Conservation (phyloP, 2,329 filamentous ascomycete genomes). For the Chaetomium olivaceum region DNA sequence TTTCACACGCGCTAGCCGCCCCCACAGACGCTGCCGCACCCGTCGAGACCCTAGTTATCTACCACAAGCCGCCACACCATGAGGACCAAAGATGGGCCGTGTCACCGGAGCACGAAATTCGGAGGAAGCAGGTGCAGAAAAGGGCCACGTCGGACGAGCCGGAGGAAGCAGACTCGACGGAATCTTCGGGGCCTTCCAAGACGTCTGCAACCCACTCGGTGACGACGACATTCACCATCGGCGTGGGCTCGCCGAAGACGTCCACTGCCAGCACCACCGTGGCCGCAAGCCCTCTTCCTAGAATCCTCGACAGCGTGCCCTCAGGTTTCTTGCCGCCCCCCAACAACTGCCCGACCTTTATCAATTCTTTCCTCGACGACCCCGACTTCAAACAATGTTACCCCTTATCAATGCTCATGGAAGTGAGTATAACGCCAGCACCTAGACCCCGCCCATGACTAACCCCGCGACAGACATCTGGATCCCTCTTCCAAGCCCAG, state of each 20-base stretch:
- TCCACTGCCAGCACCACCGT: constrained; percentile 36
- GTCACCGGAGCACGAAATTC: constrained; percentile 40
- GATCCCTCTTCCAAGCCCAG: constrained; percentile 77
- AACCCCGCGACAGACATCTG: constrained; percentile 63
- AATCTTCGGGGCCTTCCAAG: constrained; percentile 18
- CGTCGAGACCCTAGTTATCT: constrained; percentile 40
- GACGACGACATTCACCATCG: constrained; percentile 39
- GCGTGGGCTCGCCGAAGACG: constrained; percentile 33
- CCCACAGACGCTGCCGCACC: constrained; percentile 32
- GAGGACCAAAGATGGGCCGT: constrained; percentile 42
- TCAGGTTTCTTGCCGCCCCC: constrained; percentile 62
- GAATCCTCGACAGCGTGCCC: constrained; percentile 65
- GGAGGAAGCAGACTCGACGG: neutral
- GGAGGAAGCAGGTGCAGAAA: constrained; percentile 31
- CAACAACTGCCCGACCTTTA: constrained; percentile 63
- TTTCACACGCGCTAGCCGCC: constrained; percentile 34
- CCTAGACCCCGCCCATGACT: neutral
- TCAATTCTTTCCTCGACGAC: constrained; percentile 66
- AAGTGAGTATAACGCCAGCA: constrained; percentile 52
- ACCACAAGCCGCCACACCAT: constrained; percentile 40
- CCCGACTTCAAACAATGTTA: constrained; percentile 71
- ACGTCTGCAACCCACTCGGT: constrained; percentile 24
- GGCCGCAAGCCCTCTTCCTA: constrained; percentile 53
- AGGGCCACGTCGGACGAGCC: constrained; percentile 16
- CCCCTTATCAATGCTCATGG: constrained; percentile 80